A percentile compares a stretch with the other conserved stretches of the same genome.
Conservation (phyloP, 2,329 filamentous ascomycete genomes). For the Calonectria pteridis region DNA sequence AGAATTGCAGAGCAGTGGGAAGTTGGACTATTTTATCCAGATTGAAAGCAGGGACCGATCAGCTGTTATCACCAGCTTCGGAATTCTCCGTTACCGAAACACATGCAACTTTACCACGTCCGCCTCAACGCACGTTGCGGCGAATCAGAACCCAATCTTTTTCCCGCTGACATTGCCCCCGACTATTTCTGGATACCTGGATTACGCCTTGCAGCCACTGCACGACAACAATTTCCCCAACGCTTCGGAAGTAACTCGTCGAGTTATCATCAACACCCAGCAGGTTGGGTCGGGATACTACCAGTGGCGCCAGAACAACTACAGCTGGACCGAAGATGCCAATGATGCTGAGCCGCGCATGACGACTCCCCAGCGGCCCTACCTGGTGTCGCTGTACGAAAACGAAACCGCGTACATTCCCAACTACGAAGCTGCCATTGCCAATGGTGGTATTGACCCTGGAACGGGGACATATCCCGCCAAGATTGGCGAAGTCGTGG, state of each 20-base stretch:
- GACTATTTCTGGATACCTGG: neutral
- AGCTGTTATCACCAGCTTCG: neutral
- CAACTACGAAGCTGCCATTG: neutral
- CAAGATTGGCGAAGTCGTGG: neutral
- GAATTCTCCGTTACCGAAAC: neutral
- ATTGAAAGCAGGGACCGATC: neutral
- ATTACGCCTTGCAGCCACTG: neutral
- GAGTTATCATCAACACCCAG: neutral
- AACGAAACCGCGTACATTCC: neutral
- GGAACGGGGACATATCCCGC: neutral
- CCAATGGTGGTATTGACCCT: neutral
- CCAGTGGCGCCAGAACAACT: neutral
- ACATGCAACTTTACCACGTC: neutral
- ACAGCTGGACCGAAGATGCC: neutral
- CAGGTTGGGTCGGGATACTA: neutral
- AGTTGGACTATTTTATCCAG: slow-evolving; percentile 1
- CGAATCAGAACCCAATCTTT: neutral
- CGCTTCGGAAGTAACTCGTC: neutral
- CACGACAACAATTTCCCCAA: neutral
- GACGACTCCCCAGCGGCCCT: neutral
- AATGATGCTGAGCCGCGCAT: neutral
- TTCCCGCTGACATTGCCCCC: neutral
- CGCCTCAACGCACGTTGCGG: neutral
- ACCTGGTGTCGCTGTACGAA: neutral
- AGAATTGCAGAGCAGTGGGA: neutral